Evolutionary conservation across 1,139 yeast genomes (phyloP).

Genomic region (Komagataea norvegica): DNA sequence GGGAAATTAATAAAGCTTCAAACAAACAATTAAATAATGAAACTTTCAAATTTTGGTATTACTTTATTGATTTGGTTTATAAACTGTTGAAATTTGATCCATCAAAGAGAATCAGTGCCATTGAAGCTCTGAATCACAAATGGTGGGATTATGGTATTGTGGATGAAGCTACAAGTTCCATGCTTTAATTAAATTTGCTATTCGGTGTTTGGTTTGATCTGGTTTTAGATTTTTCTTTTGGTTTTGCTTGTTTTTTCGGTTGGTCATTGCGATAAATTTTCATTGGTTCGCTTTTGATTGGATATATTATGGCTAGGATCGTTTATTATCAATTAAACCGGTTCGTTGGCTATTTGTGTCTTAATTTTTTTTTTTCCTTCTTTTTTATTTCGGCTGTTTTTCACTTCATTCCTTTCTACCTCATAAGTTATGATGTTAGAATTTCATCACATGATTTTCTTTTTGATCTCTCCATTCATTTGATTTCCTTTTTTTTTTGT

Average conservation of each 20-base stretch:
- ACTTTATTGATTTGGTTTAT: conserved; percentile 61
- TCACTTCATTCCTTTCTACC: too few species aligned
- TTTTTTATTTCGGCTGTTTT: too few species aligned
- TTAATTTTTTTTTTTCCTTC: too few species aligned
- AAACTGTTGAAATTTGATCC: conserved; percentile 64
- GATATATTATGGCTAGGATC: too few species aligned
- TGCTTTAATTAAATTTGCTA: conserved; percentile 11
- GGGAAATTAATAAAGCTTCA: conserved; percentile 33
- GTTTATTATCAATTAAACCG: too few species aligned
- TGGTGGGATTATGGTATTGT: conserved; percentile 75
- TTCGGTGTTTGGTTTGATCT: not conserved
- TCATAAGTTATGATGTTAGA: too few species aligned
- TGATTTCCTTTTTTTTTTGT: too few species aligned
- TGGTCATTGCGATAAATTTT: too few species aligned
- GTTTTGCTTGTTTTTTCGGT: not conserved
- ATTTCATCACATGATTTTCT: too few species aligned
- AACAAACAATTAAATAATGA: conserved; percentile 32
- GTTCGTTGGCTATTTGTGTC: too few species aligned
- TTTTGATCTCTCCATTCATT: too few species aligned
- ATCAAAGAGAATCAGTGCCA: conserved; percentile 55
- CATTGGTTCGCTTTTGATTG: too few species aligned
- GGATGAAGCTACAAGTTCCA: conserved; percentile 59
- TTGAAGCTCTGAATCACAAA: conserved; percentile 67
- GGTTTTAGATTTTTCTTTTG: not conserved
- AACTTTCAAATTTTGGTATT: conserved; percentile 72